Conservation (phyloP, 768 basidiomycete genomes). For the Baorangia bicolor region DNA sequence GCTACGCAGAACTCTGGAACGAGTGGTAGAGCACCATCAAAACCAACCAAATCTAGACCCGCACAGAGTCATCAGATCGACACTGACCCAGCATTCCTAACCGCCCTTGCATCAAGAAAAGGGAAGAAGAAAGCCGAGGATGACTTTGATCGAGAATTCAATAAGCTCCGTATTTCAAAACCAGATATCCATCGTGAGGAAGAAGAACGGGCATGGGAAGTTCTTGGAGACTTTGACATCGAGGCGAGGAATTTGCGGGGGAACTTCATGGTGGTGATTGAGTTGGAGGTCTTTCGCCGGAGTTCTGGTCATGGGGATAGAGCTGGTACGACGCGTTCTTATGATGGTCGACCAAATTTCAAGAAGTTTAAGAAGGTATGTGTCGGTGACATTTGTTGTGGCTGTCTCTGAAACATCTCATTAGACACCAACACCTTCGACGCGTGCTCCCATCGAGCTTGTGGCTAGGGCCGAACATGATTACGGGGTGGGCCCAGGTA, state of each 20-base stretch:
- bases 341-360: conserved; percentile 57
- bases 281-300: conserved; percentile 53
- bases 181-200: conserved; percentile 52
- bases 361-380: conserved; percentile 79
- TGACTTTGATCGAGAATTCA: conserved; percentile 76
- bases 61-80: conserved; percentile 35
- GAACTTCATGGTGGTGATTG: conserved; percentile 78
- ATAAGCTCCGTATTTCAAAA: conserved; percentile 68
- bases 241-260: conserved; percentile 61
- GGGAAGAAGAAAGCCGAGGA: conserved; percentile 60
- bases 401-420: neutral
- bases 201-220: conserved; percentile 52
- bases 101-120: conserved; percentile 72
- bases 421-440: conserved; percentile 30
- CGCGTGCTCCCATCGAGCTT: conserved; percentile 48
- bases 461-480: conserved; percentile 51
- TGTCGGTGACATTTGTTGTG: conserved; percentile 9
- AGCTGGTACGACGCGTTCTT: conserved; percentile 36
- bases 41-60: conserved; percentile 7
- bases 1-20: conserved; percentile 29
- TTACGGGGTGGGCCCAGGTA: conserved; percentile 54
- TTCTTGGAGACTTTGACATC: conserved; percentile 60
- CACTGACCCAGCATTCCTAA: conserved; percentile 66
- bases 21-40: conserved; percentile 1
- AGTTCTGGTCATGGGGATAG: conserved; percentile 17